Evolutionary conservation across 2,329 filamentous ascomycete genomes (phyloP).

Genomic region (Chaetomium globosum): DNA sequence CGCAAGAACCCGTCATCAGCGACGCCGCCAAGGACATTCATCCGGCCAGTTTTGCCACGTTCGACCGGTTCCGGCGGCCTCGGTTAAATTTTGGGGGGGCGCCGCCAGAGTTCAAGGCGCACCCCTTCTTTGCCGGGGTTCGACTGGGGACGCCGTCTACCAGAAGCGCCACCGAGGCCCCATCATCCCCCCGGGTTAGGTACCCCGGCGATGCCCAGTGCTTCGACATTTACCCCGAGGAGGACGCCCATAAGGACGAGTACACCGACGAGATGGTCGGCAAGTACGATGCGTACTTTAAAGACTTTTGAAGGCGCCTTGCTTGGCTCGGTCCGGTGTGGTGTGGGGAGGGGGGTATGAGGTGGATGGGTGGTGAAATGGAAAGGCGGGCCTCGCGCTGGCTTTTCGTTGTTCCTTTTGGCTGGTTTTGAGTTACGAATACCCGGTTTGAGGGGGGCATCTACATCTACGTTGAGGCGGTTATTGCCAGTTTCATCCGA

Average conservation of each 20-base stretch:
- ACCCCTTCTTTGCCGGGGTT: slow-evolving; percentile 73
- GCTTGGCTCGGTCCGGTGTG: too few relatives aligned
- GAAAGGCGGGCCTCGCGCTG: neutral
- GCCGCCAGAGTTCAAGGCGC: slow-evolving; percentile 70
- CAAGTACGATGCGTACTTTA: slow-evolving; percentile 72
- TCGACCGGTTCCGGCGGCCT: slow-evolving; percentile 77
- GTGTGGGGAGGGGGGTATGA: neutral
- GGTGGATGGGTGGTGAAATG: neutral
- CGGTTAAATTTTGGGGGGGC: slow-evolving; percentile 77
- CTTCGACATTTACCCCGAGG: slow-evolving; percentile 81
- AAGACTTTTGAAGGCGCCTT: slow-evolving; percentile 60
- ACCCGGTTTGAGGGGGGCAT: slow-evolving; percentile 10
- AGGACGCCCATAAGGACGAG: slow-evolving; percentile 64
- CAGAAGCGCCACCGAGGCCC: slow-evolving; percentile 66
- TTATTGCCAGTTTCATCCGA: neutral
- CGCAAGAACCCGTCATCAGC: slow-evolving; percentile 66
- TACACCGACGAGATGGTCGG: slow-evolving; percentile 70
- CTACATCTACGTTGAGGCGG: neutral
- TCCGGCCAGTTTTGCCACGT: slow-evolving; percentile 73
- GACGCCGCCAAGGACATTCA: slow-evolving; percentile 74
- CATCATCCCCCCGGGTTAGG: slow-evolving; percentile 71
- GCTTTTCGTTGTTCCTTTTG: neutral
- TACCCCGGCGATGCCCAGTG: slow-evolving; percentile 76
- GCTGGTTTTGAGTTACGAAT: slow-evolving; percentile 4
- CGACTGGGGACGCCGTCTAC: slow-evolving; percentile 74